Conservation (phyloP, 1,284 basidiomycete species). For the Waitea zeae region DNA sequence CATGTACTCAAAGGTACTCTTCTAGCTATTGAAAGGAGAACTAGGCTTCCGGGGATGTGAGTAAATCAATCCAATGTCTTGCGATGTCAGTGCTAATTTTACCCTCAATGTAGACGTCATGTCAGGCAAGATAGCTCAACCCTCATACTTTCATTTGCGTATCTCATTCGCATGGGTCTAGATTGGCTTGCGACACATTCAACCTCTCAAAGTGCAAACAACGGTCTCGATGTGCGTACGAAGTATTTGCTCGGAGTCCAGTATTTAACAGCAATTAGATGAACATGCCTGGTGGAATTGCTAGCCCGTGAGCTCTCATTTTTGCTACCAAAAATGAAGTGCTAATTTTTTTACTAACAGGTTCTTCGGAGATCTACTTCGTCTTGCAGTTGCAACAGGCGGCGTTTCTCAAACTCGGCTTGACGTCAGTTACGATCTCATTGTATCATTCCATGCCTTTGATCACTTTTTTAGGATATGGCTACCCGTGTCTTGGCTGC, state of each 20-base stretch:
- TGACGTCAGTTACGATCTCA: slow-evolving; percentile 13
- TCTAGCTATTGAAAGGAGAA: slow-evolving; percentile 35
- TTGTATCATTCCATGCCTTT: not conserved
- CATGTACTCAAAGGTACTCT: not conserved
- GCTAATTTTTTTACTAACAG: not conserved
- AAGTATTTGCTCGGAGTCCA: not conserved
- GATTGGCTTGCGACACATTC: slow-evolving; percentile 16
- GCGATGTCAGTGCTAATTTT: not conserved
- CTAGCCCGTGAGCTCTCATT: not conserved
- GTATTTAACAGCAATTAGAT: not conserved
- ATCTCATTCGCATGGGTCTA: too few species aligned
- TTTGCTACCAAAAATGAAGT: too few species aligned
- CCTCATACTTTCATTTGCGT: too few species aligned
- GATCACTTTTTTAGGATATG: slow-evolving; percentile 30
- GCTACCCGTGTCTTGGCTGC: slow-evolving; percentile 43
- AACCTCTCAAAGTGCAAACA: slow-evolving; percentile 15
- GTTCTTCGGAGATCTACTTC: slow-evolving; percentile 29
- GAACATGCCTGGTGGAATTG: slow-evolving; percentile 1
- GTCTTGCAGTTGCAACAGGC: slow-evolving; percentile 22
- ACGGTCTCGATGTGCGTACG: slow-evolving; percentile 26
- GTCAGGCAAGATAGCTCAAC: too few species aligned
- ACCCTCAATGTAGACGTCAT: slow-evolving; percentile 14
- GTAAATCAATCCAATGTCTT: slow-evolving; percentile 4
- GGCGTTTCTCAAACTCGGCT: slow-evolving; percentile 26
- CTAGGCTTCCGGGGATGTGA: slow-evolving; percentile 38